Percentiles rank a stretch among this genome's conserved stretches.
These are phyloP conservation scores for Colletotrichum simmondsii DNA, from an alignment of 2,329 filamentous ascomycete genomes.

Conservation along the genomic window DNA sequence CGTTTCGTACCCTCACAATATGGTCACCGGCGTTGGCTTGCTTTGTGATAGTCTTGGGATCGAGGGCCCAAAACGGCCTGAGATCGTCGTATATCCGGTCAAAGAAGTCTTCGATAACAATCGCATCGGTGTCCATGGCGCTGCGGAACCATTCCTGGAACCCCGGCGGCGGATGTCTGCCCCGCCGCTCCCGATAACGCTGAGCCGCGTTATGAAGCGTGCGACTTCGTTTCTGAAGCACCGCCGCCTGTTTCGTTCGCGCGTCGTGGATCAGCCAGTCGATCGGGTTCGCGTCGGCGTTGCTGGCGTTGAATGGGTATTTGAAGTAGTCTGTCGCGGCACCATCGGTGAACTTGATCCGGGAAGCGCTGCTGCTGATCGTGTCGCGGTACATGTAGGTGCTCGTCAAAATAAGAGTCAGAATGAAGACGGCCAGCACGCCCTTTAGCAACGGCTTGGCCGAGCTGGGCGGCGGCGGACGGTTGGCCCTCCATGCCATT, in stretches of 20 bases:
- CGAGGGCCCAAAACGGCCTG: slow-evolving; percentile 69
- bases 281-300: slow-evolving; percentile 57
- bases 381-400: slow-evolving; percentile 35
- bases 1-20: slow-evolving; percentile 60
- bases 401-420: slow-evolving; percentile 30
- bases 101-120: slow-evolving; percentile 72
- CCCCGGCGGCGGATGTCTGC: slow-evolving; percentile 71
- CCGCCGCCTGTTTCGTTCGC: slow-evolving; percentile 51
- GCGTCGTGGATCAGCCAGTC: slow-evolving; percentile 59
- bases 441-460: slow-evolving; percentile 24
- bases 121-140: slow-evolving; percentile 60
- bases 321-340: slow-evolving; percentile 35
- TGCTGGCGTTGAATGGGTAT: slow-evolving; percentile 33
- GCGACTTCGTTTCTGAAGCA: slow-evolving; percentile 57
- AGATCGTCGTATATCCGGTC: slow-evolving; percentile 73
- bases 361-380: slow-evolving; percentile 22
- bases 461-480: slow-evolving; percentile 14
- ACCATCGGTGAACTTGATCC: slow-evolving; percentile 31
- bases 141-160: slow-evolving; percentile 70
- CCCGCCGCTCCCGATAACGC: slow-evolving; percentile 65
- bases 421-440: slow-evolving; percentile 18
- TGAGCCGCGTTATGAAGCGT: slow-evolving; percentile 63
- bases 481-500: slow-evolving; percentile 31
- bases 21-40: slow-evolving; percentile 56
- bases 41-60: slow-evolving; percentile 50